phyloP scores from a whole-genome alignment of 2,329 filamentous ascomycete genomes.

The Diaporthe vexans region DNA sequence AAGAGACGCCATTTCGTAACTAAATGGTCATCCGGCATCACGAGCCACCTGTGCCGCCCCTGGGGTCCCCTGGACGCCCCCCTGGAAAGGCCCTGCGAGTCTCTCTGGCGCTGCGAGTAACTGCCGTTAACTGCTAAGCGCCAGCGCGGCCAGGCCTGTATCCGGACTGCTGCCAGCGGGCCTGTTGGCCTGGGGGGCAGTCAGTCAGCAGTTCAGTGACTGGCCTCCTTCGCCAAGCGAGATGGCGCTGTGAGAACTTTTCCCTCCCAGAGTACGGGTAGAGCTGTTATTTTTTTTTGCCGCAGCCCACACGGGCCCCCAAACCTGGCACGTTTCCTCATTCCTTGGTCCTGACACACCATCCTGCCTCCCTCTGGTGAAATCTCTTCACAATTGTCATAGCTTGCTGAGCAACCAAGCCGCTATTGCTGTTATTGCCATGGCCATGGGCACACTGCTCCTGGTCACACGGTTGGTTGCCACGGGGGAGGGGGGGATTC shows the following conservation, averaged over 20 bases:
- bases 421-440: slow-evolving; percentile 10
- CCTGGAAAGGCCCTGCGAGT: not conserved
- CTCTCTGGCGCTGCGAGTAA: slow-evolving; percentile 6
- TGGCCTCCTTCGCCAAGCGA: slow-evolving; percentile 22
- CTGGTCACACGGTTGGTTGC: slow-evolving; percentile 28
- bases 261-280: too few species aligned
- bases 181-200: not conserved
- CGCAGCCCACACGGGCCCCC: not conserved
- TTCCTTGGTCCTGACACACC: slow-evolving; percentile 35
- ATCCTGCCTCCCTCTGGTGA: slow-evolving; percentile 12
- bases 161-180: slow-evolving; percentile 20
- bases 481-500: not conserved
- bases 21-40: slow-evolving; percentile 44
- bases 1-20: slow-evolving; percentile 47
- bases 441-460: slow-evolving; percentile 3
- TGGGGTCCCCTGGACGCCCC: slow-evolving; percentile 18
- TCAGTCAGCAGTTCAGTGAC: not conserved
- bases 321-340: slow-evolving; percentile 30
- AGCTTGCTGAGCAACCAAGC: slow-evolving; percentile 28
- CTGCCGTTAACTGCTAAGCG: slow-evolving; percentile 44
- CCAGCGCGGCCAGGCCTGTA: slow-evolving; percentile 24
- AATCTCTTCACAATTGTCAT: slow-evolving; percentile 27
- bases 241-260: slow-evolving; percentile 27
- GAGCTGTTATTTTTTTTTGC: not conserved
- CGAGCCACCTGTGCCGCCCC: slow-evolving; percentile 33